Percentiles rank a stretch among this genome's conserved stretches.
phyloP scores from a whole-genome alignment of 2,329 filamentous ascomycete species.

The Dactylellina drechsleri region DNA sequence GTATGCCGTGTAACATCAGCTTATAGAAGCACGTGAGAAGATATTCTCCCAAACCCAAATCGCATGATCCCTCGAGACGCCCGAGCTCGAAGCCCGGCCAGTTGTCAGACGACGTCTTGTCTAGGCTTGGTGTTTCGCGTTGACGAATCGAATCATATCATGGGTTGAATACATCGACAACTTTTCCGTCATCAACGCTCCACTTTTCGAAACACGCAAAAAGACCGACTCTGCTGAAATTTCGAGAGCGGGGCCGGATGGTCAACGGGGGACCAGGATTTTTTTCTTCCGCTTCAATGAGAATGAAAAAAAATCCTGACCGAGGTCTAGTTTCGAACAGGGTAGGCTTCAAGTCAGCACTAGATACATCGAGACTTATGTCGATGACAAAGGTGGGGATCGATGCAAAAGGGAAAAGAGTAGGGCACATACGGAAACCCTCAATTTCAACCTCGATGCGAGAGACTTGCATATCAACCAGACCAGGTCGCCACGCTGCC shows the following conservation, averaged over 20 bases:
- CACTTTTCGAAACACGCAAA: background rate
- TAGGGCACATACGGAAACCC: background rate
- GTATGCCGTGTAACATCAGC: constrained; percentile 48
- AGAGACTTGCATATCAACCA: constrained; percentile 45
- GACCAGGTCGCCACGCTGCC: constrained; percentile 35
- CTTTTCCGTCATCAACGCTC: no score
- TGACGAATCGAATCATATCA: constrained; percentile 23
- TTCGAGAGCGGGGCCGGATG: no score
- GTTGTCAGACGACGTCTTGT: constrained; percentile 31
- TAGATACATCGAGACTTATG: background rate
- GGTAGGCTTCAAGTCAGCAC: constrained; percentile 37
- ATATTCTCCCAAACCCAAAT: background rate
- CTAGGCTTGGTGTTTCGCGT: constrained; percentile 34
- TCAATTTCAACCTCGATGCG: constrained; percentile 16
- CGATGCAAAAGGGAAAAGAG: constrained; percentile 8
- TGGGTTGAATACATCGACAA: constrained; percentile 13
- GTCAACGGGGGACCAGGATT: constrained; percentile 5
- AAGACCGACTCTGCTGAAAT: no score
- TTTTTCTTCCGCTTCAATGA: constrained; percentile 17
- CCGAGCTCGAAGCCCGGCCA: no score
- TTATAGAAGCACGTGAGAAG: no score
- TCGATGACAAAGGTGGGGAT: no score
- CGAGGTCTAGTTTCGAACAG: constrained; percentile 30
- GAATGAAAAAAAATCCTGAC: background rate
- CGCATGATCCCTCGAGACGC: constrained; percentile 6